Evolutionary conservation across 1,139 yeast genomes (phyloP).

Genomic region (Tardiomyces blankii): DNA sequence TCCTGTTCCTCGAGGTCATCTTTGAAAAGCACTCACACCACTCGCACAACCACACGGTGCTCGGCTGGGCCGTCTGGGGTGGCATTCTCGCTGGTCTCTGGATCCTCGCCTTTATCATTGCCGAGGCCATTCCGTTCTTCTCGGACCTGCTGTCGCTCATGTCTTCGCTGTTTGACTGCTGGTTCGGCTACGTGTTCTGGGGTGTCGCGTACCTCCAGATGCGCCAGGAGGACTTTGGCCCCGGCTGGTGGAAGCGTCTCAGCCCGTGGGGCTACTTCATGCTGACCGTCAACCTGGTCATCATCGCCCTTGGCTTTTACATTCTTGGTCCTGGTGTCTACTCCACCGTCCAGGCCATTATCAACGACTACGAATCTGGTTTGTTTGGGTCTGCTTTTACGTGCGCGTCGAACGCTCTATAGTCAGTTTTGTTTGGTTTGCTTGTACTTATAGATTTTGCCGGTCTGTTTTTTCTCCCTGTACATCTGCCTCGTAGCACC

Average conservation of each 20-base stretch:
- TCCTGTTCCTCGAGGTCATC: conserved; percentile 38
- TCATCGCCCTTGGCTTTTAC: conserved; percentile 39
- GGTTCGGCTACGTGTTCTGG: conserved; percentile 59
- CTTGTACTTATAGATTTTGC: no score
- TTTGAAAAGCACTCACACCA: conserved; percentile 31
- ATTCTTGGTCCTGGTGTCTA: conserved; percentile 51
- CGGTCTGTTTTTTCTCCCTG: no score
- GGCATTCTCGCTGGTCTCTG: conserved; percentile 35
- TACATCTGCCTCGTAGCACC: no score
- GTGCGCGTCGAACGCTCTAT: not conserved
- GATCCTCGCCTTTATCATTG: conserved; percentile 46
- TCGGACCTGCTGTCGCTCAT: conserved; percentile 45
- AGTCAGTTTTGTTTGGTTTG: not conserved
- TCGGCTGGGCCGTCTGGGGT: conserved; percentile 46
- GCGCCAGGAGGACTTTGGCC: conserved; percentile 17
- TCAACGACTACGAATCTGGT: conserved; percentile 17
- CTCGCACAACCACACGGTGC: conserved; percentile 36
- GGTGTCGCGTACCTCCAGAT: conserved; percentile 44
- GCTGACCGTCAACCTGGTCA: conserved; percentile 27
- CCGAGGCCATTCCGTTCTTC: conserved; percentile 55
- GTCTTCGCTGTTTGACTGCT: conserved; percentile 55
- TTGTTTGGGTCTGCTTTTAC: not conserved
- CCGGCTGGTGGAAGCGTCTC: conserved; percentile 21
- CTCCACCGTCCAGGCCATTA: conserved; percentile 43
- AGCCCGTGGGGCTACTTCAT: conserved; percentile 15